Conservation (phyloP, 2,329 filamentous ascomycete genomes). For the Cytospora piceicola region DNA sequence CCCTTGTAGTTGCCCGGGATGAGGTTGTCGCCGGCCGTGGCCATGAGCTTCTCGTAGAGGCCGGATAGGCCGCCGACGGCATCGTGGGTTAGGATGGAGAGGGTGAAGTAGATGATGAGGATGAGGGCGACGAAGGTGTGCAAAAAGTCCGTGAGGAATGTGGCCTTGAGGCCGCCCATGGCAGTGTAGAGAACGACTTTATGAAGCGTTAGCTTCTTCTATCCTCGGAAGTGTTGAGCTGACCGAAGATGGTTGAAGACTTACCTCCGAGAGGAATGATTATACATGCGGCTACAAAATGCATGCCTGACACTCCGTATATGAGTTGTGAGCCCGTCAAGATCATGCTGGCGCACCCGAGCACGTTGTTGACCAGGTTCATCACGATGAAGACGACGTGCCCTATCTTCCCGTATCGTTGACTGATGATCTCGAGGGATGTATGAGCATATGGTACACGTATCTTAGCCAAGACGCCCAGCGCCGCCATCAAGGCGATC, state of each 20-base stretch:
- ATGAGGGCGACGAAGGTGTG: conserved; percentile 53
- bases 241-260: background rate
- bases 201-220: background rate
- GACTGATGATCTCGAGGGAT: conserved; percentile 52
- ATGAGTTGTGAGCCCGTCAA: conserved; percentile 50
- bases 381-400: conserved; percentile 47
- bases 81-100: conserved; percentile 48
- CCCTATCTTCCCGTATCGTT: conserved; percentile 49
- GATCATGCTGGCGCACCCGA: conserved; percentile 51
- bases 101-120: conserved; percentile 52
- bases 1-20: conserved; percentile 52
- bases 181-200: conserved; percentile 52
- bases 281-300: conserved; percentile 50
- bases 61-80: conserved; percentile 47
- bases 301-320: conserved; percentile 51
- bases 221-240: background rate
- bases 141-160: conserved; percentile 52
- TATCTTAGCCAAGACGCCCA: conserved; percentile 54
- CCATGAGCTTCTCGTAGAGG: conserved; percentile 51
- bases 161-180: conserved; percentile 53
- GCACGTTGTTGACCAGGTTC: conserved; percentile 48
- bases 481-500: conserved; percentile 53
- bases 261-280: conserved; percentile 49
- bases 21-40: conserved; percentile 45
- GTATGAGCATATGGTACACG: conserved; percentile 55